Base-by-base conservation (phyloP, 2,329 filamentous ascomycete species). In the Talaromyces sp. region DNA sequence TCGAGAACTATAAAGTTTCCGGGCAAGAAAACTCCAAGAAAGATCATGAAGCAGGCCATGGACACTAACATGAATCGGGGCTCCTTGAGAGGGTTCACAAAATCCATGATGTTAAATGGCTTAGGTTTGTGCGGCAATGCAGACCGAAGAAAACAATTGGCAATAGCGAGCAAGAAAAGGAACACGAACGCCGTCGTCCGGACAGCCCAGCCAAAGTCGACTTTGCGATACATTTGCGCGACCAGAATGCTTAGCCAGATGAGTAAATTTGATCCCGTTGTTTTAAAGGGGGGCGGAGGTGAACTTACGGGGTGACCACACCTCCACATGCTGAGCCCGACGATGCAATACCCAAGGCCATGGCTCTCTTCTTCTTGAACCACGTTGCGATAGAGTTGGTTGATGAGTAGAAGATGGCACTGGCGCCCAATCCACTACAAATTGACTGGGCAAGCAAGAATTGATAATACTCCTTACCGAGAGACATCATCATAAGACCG, bases 171-270 rank as follows among this genome's bases (percentile, higher is more conserved):
- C 65, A 86, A 77, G 65, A 81, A 82, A 67, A 91, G 82, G 68
- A 91, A 87, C 58, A 90, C 76, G 63, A 91, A 86, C 10, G 86
- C 78, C 27, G 78, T 80, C 56, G 81, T 82, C 11, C 86, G 80
- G 79, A 88, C 85, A 0, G 84, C 76, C 87, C 85, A 89, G 49
- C 77, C 73, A 70, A 86, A 85, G 38, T 85, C 83, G 61, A 87
- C 77, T 61, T 79, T 34, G 0, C 79, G 78, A 54, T 89, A 83
- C n/a, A 89, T 74, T 36, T 81, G 81, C 1, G 80, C 75, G 17
- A 88, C 81, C 82, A 89, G 86, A 70, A 89, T 87, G 2, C 0
- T 53, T 13, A 36, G 13, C 3, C 10, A 13, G 15, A 25, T 25
- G 19, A 47, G 45, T 25, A 3, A 19, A 25, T 10, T 25, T 25